These are phyloP conservation scores for Hydnomerulius pinastri DNA, from an alignment of 768 basidiomycete species.

Conservation along the genomic window DNA sequence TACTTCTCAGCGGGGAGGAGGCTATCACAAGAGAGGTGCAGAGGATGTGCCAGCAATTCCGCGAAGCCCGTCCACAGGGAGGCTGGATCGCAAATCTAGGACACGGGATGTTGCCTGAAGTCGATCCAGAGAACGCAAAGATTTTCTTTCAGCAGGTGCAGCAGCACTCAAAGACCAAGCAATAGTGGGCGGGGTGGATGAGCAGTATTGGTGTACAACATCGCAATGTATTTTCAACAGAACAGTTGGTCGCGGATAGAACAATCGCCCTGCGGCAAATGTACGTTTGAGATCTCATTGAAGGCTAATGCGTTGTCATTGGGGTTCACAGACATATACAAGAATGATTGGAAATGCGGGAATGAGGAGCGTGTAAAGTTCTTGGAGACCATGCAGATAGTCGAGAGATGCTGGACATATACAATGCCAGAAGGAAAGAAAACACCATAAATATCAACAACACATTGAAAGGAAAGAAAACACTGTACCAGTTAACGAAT, in stretches of 20 bases:
- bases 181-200: no score
- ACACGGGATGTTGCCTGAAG: conserved; percentile 95
- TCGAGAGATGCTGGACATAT: conserved; percentile 28
- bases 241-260: not conserved
- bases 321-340: conserved; percentile 20
- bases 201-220: not conserved
- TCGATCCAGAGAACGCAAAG: conserved; percentile 88
- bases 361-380: conserved; percentile 4
- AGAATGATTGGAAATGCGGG: conserved; percentile 14
- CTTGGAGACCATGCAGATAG: conserved; percentile 1
- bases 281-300: not conserved
- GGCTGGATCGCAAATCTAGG: conserved; percentile 99
- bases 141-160: conserved; percentile 93
- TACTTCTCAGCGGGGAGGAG: conserved; percentile 81
- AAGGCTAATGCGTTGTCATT: not conserved
- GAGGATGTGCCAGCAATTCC: conserved; percentile 79
- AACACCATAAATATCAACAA: conserved; percentile 33
- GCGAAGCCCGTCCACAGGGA: conserved; percentile 44
- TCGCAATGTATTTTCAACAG: not conserved
- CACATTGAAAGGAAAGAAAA: conserved; percentile 3
- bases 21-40: conserved; percentile 88
- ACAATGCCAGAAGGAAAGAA: conserved; percentile 26
- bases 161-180: conserved; percentile 59
- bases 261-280: not conserved
- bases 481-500: conserved; percentile 1